These are phyloP conservation scores for Pelargonium cotyledonis DNA, from an alignment of 441 rosid genomes.

Conservation along the genomic window DNA sequence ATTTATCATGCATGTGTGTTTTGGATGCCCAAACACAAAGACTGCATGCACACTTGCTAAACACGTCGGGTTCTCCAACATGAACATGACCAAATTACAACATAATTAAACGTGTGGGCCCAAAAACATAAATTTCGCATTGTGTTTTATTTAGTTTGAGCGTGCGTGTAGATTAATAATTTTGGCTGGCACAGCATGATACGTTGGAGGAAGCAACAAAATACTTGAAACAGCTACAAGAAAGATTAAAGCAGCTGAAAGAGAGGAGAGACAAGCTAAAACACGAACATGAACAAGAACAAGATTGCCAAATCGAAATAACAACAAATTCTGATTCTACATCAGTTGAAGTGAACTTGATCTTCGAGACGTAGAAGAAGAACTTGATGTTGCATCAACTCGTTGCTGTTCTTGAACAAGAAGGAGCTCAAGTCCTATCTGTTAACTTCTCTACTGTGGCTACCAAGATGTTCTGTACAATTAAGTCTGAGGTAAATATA, in stretches of 20 bases:
- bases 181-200: conserved; percentile 22
- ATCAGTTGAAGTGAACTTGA: conserved; percentile 24
- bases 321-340: conserved; percentile 14
- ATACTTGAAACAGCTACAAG: conserved; percentile 26
- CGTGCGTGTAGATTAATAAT: background rate
- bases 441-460: conserved; percentile 17
- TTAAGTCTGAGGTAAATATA: conserved; percentile 26
- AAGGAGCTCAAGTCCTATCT: conserved; percentile 36
- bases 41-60: too few species aligned
- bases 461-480: conserved; percentile 19
- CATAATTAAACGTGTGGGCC: too few species aligned
- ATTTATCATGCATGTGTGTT: too few species aligned
- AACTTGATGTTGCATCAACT: conserved; percentile 24
- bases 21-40: too few species aligned
- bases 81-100: too few species aligned
- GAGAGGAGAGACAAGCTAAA: conserved; percentile 17
- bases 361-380: conserved; percentile 14
- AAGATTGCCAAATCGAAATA: conserved; percentile 11
- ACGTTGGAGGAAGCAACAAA: conserved; percentile 25
- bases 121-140: too few species aligned
- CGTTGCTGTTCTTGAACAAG: conserved; percentile 29
- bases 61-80: too few species aligned
- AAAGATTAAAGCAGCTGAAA: conserved; percentile 17
- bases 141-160: too few species aligned
- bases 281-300: background rate